Conservation (phyloP, 257 asterid species). For the Solanum acaule region DNA sequence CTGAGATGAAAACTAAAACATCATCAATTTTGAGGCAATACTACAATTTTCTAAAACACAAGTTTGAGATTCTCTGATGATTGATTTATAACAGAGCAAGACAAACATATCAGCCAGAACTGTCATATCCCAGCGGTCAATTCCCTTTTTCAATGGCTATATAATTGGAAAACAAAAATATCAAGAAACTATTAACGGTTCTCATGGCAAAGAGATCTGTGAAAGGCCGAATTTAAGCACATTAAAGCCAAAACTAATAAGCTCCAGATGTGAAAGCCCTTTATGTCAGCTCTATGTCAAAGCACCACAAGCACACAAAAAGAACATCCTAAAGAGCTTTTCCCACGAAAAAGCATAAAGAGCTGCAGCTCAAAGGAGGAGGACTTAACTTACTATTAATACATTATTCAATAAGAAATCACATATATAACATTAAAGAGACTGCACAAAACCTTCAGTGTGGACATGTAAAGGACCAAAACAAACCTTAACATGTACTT, state of each 20-base stretch:
- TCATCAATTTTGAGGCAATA: background rate
- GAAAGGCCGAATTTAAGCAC: background rate
- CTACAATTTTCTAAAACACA: background rate
- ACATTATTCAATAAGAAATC: background rate
- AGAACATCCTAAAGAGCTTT: background rate
- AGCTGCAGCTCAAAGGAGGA: background rate
- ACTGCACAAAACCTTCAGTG: background rate
- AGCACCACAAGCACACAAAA: background rate
- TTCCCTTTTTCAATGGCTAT: background rate
- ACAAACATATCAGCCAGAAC: background rate
- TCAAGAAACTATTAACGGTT: background rate
- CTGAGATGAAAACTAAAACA: background rate
- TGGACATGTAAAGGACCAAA: background rate
- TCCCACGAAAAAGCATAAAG: background rate
- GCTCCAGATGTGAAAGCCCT: background rate
- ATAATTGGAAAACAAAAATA: background rate
- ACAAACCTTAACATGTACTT: constrained; percentile 66
- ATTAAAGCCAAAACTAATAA: background rate
- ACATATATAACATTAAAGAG: background rate
- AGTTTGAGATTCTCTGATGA: background rate
- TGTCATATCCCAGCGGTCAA: background rate
- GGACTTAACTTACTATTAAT: background rate
- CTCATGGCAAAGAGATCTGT: background rate
- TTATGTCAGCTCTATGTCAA: background rate
- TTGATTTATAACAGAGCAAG: background rate